phyloP scores from a whole-genome alignment of 371 early-diverging fungal genomes.

The Lichtheimia hyalospora region DNA sequence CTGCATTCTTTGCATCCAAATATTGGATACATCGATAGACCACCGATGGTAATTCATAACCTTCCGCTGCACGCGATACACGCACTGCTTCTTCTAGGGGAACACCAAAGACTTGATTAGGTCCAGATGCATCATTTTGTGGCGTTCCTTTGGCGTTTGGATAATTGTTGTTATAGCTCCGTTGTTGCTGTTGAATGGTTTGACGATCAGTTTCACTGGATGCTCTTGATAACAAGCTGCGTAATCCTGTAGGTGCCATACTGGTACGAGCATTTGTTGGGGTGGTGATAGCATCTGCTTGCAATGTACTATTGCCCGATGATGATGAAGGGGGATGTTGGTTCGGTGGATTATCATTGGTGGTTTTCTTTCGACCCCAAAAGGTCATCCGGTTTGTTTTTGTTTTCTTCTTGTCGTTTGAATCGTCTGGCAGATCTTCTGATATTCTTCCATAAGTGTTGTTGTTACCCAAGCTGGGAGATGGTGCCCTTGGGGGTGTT shows the following conservation, averaged over 20 bases:
- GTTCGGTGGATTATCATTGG: constrained; percentile 2
- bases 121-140: background rate
- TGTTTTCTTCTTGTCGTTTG: constrained; percentile 34
- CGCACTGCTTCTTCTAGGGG: constrained; percentile 68
- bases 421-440: constrained; percentile 11
- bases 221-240: constrained; percentile 22
- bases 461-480: constrained; percentile 14
- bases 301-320: background rate
- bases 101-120: constrained; percentile 72
- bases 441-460: background rate
- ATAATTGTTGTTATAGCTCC: background rate
- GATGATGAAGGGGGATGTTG: too few species aligned
- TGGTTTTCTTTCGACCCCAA: constrained; percentile 47
- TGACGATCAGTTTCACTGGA: constrained; percentile 8
- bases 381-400: constrained; percentile 51
- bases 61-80: constrained; percentile 66
- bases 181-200: background rate
- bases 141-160: background rate
- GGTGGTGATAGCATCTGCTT: constrained; percentile 3
- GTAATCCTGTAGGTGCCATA: constrained; percentile 12
- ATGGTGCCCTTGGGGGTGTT: constrained; percentile 10
- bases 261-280: background rate
- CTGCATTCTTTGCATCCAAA: constrained; percentile 79
- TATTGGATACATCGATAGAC: constrained; percentile 95
- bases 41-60: constrained; percentile 84